Evolutionary conservation across 2,329 filamentous ascomycete species (phyloP), one percentile per base, ranked within the genome.

Genomic region (Penicillium corylophilum): DNA sequence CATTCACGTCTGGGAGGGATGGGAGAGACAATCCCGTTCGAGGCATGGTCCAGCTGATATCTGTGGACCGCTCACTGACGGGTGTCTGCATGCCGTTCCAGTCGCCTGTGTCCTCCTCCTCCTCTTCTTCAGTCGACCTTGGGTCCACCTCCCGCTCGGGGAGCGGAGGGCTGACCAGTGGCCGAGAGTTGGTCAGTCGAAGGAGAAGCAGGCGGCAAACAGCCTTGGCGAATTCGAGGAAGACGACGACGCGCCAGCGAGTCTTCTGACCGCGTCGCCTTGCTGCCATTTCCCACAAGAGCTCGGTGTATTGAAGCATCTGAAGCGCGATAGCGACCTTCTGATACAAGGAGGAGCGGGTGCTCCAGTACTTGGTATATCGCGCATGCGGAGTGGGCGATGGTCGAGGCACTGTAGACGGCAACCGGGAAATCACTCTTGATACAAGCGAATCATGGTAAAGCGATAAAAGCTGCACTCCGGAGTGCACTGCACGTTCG

Each of bases 201-300:
- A 96, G 77, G 46, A 97, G 79, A 31, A 95, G 74, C 43, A 96
- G 75, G 46, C 89, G 80, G 69, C 93, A 96, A 8, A 94, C 61
- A 2, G 93, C 92, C 73, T 97, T 97, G 66, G 94, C 77, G 1
- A 84, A 81, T 74, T 99, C 94, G 20, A 99, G 78, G 3, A 95
- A 68, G 10, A 97, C 85, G 5, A 97, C 84, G 0, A 95, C 84
- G 46, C 89, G 85, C 94, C 94, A 99, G 26, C 91, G 84, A 23
- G 87, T 74, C 64, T 82, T 85, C 71, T 95, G 82, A 40, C 88
- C 91, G 56, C 86, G 86, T 44, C 93, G 82, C 73, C 95, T 95
- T 24, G 92, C 92, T 24, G 88, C 84, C 94, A 99, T 99, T 71
- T 99, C 94, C 82, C 93, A 94, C n/a, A 99, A 76, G 26, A 99